Percentiles rank a stretch among this genome's conserved stretches.
Evolutionary conservation across 2,329 filamentous ascomycete species (phyloP).

Genomic region (Aotearoamyces nothofagi): DNA sequence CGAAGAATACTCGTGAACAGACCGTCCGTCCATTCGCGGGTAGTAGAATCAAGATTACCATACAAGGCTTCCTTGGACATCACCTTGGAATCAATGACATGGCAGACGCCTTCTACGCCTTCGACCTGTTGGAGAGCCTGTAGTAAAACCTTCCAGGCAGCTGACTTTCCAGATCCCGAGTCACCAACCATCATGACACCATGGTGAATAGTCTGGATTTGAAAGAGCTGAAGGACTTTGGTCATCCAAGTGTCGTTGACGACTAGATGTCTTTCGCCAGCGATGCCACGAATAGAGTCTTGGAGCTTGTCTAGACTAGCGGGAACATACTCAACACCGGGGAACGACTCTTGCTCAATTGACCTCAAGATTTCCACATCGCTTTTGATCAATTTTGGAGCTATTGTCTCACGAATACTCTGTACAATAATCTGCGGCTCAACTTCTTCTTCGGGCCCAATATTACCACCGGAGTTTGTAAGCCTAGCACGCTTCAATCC

Average conservation of each 20-base stretch:
- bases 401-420: conserved; percentile 95
- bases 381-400: conserved; percentile 84
- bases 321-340: conserved; percentile 82
- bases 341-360: conserved; percentile 79
- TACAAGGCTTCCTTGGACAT: conserved; percentile 99
- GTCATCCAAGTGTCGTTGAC: conserved; percentile 94
- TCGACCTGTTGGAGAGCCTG: conserved; percentile 86
- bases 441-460: conserved; percentile 55
- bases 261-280: conserved; percentile 72
- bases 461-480: conserved; percentile 34
- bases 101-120: conserved; percentile 81
- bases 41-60: conserved; percentile 89
- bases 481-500: conserved; percentile 81
- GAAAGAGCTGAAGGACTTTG: conserved; percentile 91
- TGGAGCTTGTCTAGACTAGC: conserved; percentile 72
- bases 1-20: conserved; percentile 94
- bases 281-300: conserved; percentile 67
- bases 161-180: conserved; percentile 94
- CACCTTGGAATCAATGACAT: conserved; percentile 98
- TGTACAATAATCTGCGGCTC: conserved; percentile 98
- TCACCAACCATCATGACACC: conserved; percentile 99
- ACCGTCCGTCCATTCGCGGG: conserved; percentile 96
- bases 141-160: conserved; percentile 83
- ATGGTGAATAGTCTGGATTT: conserved; percentile 95
- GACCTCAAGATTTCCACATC: conserved; percentile 80